These are phyloP conservation scores for Pseudisothecium myosuroides DNA, from an alignment of 225 moss, liverwort and hornwort genomes.

Conservation along the genomic window DNA sequence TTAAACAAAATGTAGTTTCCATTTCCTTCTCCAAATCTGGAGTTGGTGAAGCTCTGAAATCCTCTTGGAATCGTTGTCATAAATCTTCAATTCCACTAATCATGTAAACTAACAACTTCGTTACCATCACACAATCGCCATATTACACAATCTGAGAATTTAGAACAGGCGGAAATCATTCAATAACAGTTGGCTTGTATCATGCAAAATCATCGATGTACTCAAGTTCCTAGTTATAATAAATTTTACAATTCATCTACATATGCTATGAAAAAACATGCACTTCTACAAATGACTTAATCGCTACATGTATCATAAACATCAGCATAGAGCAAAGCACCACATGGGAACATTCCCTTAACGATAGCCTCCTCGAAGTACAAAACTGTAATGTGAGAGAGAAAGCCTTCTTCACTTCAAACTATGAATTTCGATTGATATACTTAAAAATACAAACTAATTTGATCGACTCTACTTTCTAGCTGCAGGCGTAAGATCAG, in stretches of 20 bases:
- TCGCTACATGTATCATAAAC: not conserved
- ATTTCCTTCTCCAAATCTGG: not conserved
- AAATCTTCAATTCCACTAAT: too few relatives aligned
- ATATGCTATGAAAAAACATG: too few relatives aligned
- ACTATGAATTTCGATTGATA: not conserved
- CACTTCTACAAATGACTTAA: too few relatives aligned
- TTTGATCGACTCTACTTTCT: not conserved
- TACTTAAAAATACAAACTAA: not conserved
- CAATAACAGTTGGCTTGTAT: rapidly evolving
- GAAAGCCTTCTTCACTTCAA: not conserved
- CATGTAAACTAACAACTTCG: too few relatives aligned
- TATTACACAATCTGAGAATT: not conserved
- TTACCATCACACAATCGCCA: too few relatives aligned
- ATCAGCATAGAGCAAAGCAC: too few relatives aligned
- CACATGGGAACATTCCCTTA: not conserved
- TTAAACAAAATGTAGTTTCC: not conserved
- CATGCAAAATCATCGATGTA: rapidly evolving
- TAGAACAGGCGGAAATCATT: not conserved
- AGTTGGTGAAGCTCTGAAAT: not conserved
- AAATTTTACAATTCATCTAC: not conserved
- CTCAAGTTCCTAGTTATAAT: rapidly evolving
- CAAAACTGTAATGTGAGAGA: not conserved
- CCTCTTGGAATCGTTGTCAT: not conserved
- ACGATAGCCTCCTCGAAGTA: rapidly evolving
- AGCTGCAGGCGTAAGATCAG: not conserved